Conservation (phyloP, 495 filamentous ascomycete species). For the Daldinia loculata region DNA sequence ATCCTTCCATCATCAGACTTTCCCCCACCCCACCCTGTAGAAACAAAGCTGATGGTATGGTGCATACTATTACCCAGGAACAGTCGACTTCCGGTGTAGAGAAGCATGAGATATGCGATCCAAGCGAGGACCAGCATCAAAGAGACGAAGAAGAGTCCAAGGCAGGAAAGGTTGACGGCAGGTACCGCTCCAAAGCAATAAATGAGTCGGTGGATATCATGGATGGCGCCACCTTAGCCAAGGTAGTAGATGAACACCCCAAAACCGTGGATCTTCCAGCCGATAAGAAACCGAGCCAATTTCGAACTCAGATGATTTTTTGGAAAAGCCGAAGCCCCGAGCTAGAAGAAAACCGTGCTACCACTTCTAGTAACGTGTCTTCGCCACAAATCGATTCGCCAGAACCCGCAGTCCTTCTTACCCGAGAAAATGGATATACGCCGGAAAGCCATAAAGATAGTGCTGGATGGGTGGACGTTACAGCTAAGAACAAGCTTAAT, state of each 20-base stretch:
- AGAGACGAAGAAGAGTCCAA: not conserved
- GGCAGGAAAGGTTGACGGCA: not conserved
- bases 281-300: not conserved
- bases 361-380: not conserved
- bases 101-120: not conserved
- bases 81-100: not conserved
- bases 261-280: not conserved
- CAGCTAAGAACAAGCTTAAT: not conserved
- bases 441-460: not conserved
- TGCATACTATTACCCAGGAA: not conserved
- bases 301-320: not conserved
- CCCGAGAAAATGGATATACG: not conserved
- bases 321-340: not conserved
- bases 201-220: not conserved
- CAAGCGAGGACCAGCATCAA: not conserved
- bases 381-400: not conserved
- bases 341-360: not conserved
- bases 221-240: not conserved
- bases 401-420: not conserved
- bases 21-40: not conserved
- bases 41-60: not conserved
- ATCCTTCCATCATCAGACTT: not conserved
- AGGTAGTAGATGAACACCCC: not conserved
- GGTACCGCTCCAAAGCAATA: not conserved
- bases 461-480: conserved; percentile 7